Conservation (phyloP, 176 grass and related monocot species). For the Oryza nivara region DNA sequence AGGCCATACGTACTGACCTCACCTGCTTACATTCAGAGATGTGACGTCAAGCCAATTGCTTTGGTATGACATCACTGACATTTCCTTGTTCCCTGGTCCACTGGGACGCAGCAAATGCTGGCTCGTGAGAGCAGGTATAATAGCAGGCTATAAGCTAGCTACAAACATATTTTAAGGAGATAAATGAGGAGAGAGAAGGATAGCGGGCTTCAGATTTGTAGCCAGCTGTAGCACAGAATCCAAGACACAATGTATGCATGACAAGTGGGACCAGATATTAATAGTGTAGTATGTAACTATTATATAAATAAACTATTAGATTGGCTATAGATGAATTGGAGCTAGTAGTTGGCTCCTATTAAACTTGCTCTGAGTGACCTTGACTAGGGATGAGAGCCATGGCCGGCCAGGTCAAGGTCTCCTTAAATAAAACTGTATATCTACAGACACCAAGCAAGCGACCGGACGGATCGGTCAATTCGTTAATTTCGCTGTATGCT, state of each 20-base stretch:
- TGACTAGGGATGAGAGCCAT: neutral
- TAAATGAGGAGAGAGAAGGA: no score
- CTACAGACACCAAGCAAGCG: neutral
- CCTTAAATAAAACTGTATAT: neutral
- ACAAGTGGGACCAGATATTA: no score
- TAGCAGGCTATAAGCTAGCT: no score
- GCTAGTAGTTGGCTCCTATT: no score
- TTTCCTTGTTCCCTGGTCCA: neutral
- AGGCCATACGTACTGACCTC: neutral
- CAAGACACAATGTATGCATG: no score
- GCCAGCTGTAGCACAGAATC: no score
- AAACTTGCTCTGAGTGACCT: neutral
- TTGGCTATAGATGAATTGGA: no score
- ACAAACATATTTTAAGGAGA: no score
- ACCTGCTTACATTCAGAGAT: neutral
- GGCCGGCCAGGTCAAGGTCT: constrained; percentile 24
- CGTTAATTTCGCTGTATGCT: no score
- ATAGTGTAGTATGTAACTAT: no score
- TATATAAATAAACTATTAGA: no score
- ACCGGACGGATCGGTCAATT: neutral
- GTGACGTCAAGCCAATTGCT: neutral
- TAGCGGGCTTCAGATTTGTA: no score
- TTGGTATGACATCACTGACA: neutral
- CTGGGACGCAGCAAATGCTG: neutral
- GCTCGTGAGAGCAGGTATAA: neutral